Evolutionary conservation across 306 rosid species (phyloP).

Genomic region (Trifolium repens): DNA sequence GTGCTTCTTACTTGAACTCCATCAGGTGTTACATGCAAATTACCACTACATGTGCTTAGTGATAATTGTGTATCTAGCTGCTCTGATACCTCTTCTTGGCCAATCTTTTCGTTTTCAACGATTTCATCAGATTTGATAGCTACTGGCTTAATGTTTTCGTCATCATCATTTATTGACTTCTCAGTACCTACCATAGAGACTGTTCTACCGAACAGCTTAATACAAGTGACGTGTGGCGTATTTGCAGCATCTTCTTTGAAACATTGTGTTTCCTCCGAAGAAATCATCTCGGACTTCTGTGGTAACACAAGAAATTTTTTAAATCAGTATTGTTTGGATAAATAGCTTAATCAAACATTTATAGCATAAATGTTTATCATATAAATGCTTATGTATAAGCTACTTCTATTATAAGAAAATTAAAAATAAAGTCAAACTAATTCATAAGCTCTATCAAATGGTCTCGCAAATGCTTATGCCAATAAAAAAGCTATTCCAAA

Average conservation of each 20-base stretch:
- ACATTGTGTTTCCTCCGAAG: constrained; percentile 46
- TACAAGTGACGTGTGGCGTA: constrained; percentile 41
- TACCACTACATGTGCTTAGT: constrained; percentile 47
- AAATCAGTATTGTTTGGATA: constrained; percentile 11
- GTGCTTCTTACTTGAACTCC: constrained; percentile 32
- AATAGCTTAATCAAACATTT: neutral
- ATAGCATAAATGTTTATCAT: too few species aligned
- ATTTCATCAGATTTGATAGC: constrained; percentile 40
- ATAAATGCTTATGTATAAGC: too few species aligned
- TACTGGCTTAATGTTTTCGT: constrained; percentile 38
- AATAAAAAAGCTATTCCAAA: neutral
- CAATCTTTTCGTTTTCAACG: constrained; percentile 48
- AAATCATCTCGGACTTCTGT: constrained; percentile 65
- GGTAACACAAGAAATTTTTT: constrained; percentile 27
- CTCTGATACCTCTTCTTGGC: constrained; percentile 44
- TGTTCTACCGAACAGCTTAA: constrained; percentile 88
- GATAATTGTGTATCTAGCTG: constrained; percentile 51
- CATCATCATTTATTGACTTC: constrained; percentile 40
- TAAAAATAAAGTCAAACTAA: too few species aligned
- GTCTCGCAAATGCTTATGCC: neutral
- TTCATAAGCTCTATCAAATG: neutral
- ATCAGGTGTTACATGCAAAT: constrained; percentile 38
- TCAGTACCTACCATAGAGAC: constrained; percentile 53
- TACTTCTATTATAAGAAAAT: too few species aligned
- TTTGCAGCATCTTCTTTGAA: constrained; percentile 39